Conservation (phyloP, 177 flowering plant genomes). For the Vitis hybrid region DNA sequence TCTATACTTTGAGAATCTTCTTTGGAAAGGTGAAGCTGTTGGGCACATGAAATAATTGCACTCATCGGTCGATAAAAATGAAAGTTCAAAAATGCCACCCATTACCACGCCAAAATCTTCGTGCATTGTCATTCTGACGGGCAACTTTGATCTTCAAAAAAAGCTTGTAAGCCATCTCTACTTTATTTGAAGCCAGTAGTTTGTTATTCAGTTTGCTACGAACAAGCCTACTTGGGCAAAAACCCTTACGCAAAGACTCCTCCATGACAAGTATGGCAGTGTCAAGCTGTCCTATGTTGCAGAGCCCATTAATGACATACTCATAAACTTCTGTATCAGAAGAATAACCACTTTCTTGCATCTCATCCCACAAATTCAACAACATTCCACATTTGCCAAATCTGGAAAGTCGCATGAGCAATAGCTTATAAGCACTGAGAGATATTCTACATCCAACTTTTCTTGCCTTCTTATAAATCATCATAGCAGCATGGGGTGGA, state of each 20-base stretch:
- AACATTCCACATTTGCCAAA: conserved; percentile 92
- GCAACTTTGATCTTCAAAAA: conserved; percentile 64
- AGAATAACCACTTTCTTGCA: conserved; percentile 74
- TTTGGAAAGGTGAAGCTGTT: too few species aligned
- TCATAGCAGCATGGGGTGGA: conserved; percentile 91
- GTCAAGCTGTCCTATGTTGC: conserved; percentile 83
- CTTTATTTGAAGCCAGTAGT: conserved; percentile 58
- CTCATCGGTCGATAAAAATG: not conserved
- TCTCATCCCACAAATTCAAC: conserved; percentile 70
- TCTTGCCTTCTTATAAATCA: conserved; percentile 73
- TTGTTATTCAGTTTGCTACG: conserved; percentile 74
- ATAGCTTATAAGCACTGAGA: conserved; percentile 63
- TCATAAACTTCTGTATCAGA: conserved; percentile 79
- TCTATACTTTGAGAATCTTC: too few species aligned
- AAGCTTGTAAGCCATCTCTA: conserved; percentile 71
- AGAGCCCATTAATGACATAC: conserved; percentile 66
- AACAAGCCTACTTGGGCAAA: conserved; percentile 71
- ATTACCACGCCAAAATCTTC: conserved; percentile 75
- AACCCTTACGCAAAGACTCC: conserved; percentile 66
- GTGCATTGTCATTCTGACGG: conserved; percentile 63
- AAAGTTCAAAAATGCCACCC: conserved; percentile 83
- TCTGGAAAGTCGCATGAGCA: conserved; percentile 75
- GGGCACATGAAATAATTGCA: not conserved
- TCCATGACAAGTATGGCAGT: conserved; percentile 79
- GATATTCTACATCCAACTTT: conserved; percentile 68